Conservation (phyloP, 2,329 filamentous ascomycete genomes). For the Fusarium acutatum region DNA sequence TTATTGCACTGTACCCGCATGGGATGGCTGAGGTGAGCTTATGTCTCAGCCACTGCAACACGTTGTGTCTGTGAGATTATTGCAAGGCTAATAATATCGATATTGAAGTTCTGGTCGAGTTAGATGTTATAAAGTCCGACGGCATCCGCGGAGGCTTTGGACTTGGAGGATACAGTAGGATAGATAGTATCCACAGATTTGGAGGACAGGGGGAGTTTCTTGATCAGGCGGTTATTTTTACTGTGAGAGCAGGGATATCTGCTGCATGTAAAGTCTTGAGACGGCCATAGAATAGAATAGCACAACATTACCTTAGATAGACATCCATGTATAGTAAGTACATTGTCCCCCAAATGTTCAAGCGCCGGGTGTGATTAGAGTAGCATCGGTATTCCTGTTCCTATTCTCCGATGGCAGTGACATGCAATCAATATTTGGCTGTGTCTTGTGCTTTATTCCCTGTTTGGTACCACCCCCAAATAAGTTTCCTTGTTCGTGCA, state of each 20-base stretch:
- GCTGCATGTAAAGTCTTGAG: neutral
- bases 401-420: constrained; percentile 10
- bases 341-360: neutral
- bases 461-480: neutral
- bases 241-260: neutral
- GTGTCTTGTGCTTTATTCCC: constrained; percentile 12
- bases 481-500: neutral
- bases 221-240: neutral
- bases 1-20: neutral
- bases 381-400: neutral
- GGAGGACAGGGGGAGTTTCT: neutral
- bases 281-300: neutral
- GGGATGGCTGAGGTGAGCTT: constrained; percentile 9
- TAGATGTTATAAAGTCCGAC: neutral
- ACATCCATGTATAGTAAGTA: too few relatives aligned
- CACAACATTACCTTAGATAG: too few relatives aligned
- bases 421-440: neutral
- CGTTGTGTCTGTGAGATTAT: neutral
- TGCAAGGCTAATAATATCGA: neutral
- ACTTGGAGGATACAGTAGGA: neutral
- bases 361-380: neutral
- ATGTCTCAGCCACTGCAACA: neutral
- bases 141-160: neutral
- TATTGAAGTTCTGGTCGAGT: neutral
- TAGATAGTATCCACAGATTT: neutral